Conservation (phyloP, 78 protist species). For the Planoprotostelium fungivorum region DNA sequence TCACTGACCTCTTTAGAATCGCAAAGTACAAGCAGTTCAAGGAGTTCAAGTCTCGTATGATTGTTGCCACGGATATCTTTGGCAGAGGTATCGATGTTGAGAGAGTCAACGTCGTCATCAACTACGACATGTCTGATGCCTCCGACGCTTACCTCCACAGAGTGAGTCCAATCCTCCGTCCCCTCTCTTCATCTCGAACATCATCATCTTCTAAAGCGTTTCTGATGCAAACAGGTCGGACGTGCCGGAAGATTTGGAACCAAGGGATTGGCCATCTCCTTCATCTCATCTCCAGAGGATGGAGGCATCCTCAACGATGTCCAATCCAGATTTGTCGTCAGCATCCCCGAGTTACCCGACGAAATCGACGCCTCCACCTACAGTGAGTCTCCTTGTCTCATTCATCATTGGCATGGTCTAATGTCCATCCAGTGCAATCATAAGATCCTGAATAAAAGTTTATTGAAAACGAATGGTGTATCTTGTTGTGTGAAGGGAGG, state of each 20-base stretch:
- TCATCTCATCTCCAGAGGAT: conserved; percentile 82
- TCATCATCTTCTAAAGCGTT: background rate
- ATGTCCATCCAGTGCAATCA: background rate
- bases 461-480: too few species aligned
- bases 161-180: conserved; percentile 31
- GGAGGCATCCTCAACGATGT: conserved; percentile 68
- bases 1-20: conserved; percentile 26
- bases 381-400: conserved; percentile 54
- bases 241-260: conserved; percentile 99
- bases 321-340: conserved; percentile 93
- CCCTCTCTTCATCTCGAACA: background rate
- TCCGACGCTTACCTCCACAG: conserved; percentile 95
- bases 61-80: conserved; percentile 97
- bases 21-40: conserved; percentile 87
- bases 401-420: background rate
- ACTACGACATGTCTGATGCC: conserved; percentile 97
- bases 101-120: conserved; percentile 96
- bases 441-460: background rate
- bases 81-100: conserved; percentile 99
- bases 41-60: conserved; percentile 87
- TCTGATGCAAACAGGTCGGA: conserved; percentile 75
- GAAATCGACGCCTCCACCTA: conserved; percentile 76
- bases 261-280: conserved; percentile 98
- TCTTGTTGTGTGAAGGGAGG: too few species aligned
- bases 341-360: conserved; percentile 78